Conservation (phyloP, 1,284 basidiomycete genomes). For the Retiboletus flavoniger region DNA sequence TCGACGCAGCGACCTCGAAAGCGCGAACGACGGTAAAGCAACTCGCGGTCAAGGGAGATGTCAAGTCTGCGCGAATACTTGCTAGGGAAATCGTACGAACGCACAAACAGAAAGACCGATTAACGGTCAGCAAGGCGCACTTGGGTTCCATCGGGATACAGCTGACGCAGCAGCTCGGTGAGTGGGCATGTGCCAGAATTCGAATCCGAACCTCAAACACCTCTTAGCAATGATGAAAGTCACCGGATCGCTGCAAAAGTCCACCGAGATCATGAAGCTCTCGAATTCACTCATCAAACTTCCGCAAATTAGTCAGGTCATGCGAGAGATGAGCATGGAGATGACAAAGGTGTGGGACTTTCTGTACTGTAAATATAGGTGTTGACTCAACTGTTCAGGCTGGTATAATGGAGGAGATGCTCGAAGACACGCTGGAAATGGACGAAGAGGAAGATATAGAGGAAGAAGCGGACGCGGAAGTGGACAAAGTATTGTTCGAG, state of each 20-base stretch:
- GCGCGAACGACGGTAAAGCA: conserved; percentile 84
- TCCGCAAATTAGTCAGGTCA: conserved; percentile 88
- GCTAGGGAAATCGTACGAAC: conserved; percentile 94
- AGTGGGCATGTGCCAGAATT: conserved; percentile 29
- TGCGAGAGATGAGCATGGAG: conserved; percentile 98
- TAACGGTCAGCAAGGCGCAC: conserved; percentile 91
- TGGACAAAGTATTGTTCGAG: conserved; percentile 95
- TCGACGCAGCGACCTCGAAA: conserved; percentile 82
- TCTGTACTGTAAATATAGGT: background rate
- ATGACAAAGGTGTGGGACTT: conserved; percentile 85
- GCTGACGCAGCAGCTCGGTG: conserved; percentile 91
- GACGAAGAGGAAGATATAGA: conserved; percentile 94
- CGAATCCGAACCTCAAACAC: background rate
- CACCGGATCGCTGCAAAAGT: conserved; percentile 94
- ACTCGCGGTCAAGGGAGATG: conserved; percentile 88
- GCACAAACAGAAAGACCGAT: conserved; percentile 90
- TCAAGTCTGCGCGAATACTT: conserved; percentile 88
- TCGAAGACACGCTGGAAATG: conserved; percentile 82
- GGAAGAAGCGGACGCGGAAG: conserved; percentile 95
- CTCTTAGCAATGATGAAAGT: conserved; percentile 91
- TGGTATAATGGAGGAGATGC: conserved; percentile 92
- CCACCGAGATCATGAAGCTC: conserved; percentile 98
- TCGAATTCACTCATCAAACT: conserved; percentile 91
- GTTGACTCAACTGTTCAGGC: conserved; percentile 51
- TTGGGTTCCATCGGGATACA: conserved; percentile 91